Evolutionary conservation across 1,139 yeast species (phyloP).

Genomic region (Suhomyces atakaporum): DNA sequence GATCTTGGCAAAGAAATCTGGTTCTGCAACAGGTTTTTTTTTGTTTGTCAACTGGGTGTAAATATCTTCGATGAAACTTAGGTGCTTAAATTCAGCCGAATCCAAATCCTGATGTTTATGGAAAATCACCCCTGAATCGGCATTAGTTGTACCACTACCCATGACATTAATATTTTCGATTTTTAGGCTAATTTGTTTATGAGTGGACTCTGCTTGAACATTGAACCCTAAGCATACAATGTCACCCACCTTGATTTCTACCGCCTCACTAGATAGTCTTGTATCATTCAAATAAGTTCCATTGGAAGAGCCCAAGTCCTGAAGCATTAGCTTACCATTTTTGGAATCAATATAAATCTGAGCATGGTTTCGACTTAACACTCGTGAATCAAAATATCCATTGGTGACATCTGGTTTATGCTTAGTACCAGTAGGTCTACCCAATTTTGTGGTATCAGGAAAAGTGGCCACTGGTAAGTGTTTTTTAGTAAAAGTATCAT

Average conservation of each 20-base stretch:
- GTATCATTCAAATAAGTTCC: constrained; percentile 88
- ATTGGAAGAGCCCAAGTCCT: constrained; percentile 87
- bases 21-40: not conserved
- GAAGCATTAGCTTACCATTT: constrained; percentile 69
- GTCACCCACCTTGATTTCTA: constrained; percentile 73
- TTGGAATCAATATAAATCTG: constrained; percentile 75
- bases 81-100: constrained; percentile 41
- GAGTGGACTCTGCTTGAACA: constrained; percentile 79
- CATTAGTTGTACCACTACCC: constrained; percentile 13
- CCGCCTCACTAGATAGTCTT: constrained; percentile 66
- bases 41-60: constrained; percentile 22
- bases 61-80: constrained; percentile 45
- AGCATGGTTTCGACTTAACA: constrained; percentile 91
- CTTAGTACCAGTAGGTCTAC: constrained; percentile 80
- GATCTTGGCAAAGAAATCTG: not conserved
- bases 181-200: constrained; percentile 79
- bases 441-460: constrained; percentile 85
- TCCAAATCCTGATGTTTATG: constrained; percentile 17
- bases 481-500: constrained; percentile 81
- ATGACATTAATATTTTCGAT: constrained; percentile 72
- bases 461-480: constrained; percentile 74
- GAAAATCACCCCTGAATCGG: constrained; percentile 9
- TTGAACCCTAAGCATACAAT: constrained; percentile 87
- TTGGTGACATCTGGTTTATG: constrained; percentile 76
- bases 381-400: constrained; percentile 94